Base-by-base conservation (phyloP, 2,329 filamentous ascomycete species). In the Penicillium italicum region DNA sequence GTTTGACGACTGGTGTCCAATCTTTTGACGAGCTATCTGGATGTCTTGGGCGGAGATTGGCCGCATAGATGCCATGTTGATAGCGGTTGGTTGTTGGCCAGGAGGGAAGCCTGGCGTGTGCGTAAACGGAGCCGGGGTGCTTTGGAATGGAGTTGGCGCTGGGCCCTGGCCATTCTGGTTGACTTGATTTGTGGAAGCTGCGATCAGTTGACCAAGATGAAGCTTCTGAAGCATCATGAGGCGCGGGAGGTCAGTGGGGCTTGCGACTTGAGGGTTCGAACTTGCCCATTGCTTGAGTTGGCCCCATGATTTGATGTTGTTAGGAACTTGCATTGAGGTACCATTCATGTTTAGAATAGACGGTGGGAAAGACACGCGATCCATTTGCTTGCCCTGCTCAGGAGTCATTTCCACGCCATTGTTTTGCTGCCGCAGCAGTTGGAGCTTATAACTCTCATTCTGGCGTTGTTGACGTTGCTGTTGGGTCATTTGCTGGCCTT, bases 211-310 rank as follows among this genome's bases (percentile, higher is more conserved):
- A 45, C 72, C 71, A 56, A 79, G 76, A 57, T 82, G 79, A 36
- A 78, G 62, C 44, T 68, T 74, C 56, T 78, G 76, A 16, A 77
- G 58, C 20, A 65, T 67, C 50, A 71, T 63, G 14, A 82, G 61
- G 51, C 74, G 79, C 6, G 71, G 61, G 18, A 76, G 51, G 42
- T 74, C 76, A 4, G 74, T 71, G 10, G 71, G 72, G 18, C 73
- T 75, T 45, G 79, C 60, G 5, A 73, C 69, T 45, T 73, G 71
- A 16, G 73, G 71, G 53, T 83, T 83, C 41, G 77, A 71, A 28
- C 66, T 63, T 16, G 78, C 77, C 74, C 80, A 82, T 50, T 79
- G 71, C 66, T 84, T 85, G 7, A 85, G 71, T 53, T 83, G 79
- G 9, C 77, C 77, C 83, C 83, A 85, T 2, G 77, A 79, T 61